A percentile compares a stretch with the other conserved stretches of the same genome.
These are phyloP conservation scores for Acanthamoeba royreba DNA, from an alignment of 208 protist species.

Conservation along the genomic window DNA sequence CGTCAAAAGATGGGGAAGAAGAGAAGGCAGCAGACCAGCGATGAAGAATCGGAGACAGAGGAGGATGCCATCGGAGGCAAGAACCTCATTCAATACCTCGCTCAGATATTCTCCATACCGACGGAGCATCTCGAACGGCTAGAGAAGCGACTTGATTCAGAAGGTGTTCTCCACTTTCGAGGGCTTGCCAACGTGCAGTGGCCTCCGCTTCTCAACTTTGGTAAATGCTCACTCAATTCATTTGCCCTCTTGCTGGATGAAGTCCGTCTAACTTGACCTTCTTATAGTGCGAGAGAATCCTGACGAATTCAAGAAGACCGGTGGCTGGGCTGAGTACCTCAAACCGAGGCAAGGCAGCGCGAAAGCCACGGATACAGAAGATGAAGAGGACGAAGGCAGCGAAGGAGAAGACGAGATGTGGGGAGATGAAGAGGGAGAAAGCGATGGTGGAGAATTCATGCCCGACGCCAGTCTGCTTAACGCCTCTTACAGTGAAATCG, in stretches of 20 bases:
- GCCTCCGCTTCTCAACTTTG: constrained; percentile 3
- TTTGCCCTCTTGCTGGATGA: not conserved
- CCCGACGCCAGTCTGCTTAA: not conserved
- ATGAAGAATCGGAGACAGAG: not conserved
- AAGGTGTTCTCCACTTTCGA: not conserved
- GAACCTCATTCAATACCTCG: not conserved
- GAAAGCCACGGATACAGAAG: not conserved
- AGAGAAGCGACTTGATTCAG: not conserved
- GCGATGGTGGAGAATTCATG: not conserved
- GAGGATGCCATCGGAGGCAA: not conserved
- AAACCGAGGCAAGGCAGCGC: not conserved
- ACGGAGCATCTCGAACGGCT: not conserved
- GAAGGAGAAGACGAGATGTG: no score
- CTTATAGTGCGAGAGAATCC: not conserved
- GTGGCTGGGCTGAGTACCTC: not conserved
- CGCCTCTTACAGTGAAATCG: constrained; percentile 24
- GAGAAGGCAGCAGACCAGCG: no score
- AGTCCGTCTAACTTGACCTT: not conserved
- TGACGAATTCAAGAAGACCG: not conserved
- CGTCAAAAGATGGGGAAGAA: not conserved
- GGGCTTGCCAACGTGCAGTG: not conserved
- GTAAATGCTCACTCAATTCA: not conserved
- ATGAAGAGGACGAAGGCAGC: not conserved
- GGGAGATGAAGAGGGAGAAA: no score
- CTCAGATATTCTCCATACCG: not conserved